Evolutionary conservation across 331 rosid species (phyloP).

Genomic region (Acacia pycnantha): DNA sequence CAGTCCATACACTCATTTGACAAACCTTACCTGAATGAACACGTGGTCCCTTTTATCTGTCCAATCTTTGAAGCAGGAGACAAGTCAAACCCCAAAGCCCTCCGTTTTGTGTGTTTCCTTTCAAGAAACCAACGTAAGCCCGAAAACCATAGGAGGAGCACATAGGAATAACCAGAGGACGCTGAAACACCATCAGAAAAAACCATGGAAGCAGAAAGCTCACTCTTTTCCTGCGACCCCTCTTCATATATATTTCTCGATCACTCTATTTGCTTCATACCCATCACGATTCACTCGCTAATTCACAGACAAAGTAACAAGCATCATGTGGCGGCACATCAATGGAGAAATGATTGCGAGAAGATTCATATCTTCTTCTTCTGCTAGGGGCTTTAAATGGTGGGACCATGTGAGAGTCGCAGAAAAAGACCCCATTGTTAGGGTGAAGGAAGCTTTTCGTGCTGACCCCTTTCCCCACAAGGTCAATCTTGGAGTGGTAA

Average conservation of each 20-base stretch:
- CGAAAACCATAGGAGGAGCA: conserved; percentile 36
- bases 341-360: conserved; percentile 19
- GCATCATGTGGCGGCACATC: conserved; percentile 32
- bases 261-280: conserved; percentile 9
- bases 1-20: too few species aligned
- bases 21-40: neutral
- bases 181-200: conserved; percentile 18
- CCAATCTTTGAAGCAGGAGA: neutral
- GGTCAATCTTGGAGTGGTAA: conserved; percentile 69
- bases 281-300: neutral
- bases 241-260: conserved; percentile 7
- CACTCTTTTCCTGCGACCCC: neutral
- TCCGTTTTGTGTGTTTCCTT: neutral
- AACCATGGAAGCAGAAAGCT: conserved; percentile 31
- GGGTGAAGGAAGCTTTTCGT: conserved; percentile 54
- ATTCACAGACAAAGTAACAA: neutral
- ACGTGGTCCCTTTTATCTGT: neutral
- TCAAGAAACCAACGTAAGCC: conserved; percentile 4
- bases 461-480: conserved; percentile 56
- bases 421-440: conserved; percentile 50
- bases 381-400: conserved; percentile 38
- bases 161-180: conserved; percentile 17
- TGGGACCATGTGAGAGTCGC: conserved; percentile 53
- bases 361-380: conserved; percentile 43
- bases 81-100: conserved; percentile 21